Evolutionary conservation across 768 basidiomycete genomes (phyloP).

Genomic region (Suillus alpinus): DNA sequence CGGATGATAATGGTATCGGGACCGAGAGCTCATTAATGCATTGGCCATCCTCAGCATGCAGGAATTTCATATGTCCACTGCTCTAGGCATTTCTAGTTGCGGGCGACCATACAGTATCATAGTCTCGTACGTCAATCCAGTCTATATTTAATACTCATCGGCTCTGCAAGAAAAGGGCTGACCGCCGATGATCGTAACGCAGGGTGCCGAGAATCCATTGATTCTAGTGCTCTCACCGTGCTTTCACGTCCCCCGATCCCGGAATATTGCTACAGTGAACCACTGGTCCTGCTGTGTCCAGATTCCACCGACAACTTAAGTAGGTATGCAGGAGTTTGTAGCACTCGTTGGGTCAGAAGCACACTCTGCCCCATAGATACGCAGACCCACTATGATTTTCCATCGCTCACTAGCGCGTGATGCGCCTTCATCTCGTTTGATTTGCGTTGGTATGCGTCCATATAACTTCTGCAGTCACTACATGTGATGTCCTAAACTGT

Average conservation of each 20-base stretch:
- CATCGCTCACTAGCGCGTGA: neutral
- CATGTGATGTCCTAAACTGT: neutral
- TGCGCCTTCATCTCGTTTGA: neutral
- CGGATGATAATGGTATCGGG: neutral
- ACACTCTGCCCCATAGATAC: neutral
- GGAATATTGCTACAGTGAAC: neutral
- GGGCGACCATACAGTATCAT: neutral
- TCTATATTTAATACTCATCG: neutral
- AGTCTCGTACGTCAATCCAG: neutral
- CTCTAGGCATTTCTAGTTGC: neutral
- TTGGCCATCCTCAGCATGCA: neutral
- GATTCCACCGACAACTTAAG: neutral
- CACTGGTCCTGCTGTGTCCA: neutral
- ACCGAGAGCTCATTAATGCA: neutral
- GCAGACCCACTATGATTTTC: neutral
- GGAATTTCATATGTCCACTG: neutral
- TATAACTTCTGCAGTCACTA: neutral
- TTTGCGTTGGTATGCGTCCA: neutral
- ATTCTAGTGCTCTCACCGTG: neutral
- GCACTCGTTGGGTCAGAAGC: neutral
- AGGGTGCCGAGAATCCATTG: neutral
- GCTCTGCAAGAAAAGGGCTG: neutral
- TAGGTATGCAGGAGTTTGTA: neutral
- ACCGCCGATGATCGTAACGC: neutral
- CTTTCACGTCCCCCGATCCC: neutral